A percentile compares a stretch with the other conserved stretches of the same genome.
Conservation (phyloP, 345 rosid genomes). For the Eutrema japonicum region DNA sequence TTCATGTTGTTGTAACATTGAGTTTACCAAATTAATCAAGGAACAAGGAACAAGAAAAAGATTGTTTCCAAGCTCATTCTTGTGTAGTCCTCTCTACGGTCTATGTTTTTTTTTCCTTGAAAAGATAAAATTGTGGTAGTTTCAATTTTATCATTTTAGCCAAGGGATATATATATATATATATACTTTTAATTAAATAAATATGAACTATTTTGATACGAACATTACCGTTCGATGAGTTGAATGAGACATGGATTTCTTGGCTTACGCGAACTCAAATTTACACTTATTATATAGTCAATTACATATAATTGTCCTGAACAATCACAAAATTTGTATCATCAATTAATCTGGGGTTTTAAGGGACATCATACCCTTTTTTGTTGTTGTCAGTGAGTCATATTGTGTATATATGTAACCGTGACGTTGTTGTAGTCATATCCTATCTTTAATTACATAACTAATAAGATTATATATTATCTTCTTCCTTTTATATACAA, state of each 20-base stretch:
- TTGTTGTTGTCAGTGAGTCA: background rate
- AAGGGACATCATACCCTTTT: background rate
- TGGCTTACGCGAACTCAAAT: no score
- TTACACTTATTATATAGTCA: background rate
- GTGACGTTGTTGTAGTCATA: constrained; percentile 27
- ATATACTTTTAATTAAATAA: no score
- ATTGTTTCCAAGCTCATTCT: constrained; percentile 22
- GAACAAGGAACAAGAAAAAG: constrained; percentile 25
- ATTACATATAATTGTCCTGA: background rate
- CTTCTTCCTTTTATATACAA: constrained; percentile 25
- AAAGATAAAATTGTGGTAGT: background rate
- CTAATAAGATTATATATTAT: constrained; percentile 29
- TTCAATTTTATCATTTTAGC: background rate
- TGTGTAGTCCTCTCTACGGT: background rate
- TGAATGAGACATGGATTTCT: background rate
- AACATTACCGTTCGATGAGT: background rate
- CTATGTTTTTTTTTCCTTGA: background rate
- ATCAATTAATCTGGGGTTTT: background rate
- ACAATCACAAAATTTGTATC: background rate
- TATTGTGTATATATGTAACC: background rate
- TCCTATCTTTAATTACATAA: constrained; percentile 24
- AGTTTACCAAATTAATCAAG: constrained; percentile 36
- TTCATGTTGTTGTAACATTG: constrained; percentile 53
- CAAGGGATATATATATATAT: background rate
- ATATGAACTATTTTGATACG: background rate